Base-by-base conservation (phyloP, 768 basidiomycete species). In the Leucocoprinus birnbaumii region DNA sequence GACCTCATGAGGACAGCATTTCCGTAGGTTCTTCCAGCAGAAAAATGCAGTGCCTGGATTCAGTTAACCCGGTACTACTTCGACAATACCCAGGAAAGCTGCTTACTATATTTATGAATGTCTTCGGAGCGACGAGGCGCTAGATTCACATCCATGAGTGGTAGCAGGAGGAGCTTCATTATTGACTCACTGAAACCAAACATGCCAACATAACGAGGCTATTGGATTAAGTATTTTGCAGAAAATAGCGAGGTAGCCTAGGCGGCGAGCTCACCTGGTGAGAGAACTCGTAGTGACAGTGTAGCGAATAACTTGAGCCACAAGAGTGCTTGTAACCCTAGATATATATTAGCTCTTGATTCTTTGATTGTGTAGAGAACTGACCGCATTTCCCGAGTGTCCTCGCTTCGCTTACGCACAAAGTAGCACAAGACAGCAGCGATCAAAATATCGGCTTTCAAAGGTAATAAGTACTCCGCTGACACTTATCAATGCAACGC, bases 1-100 rank as follows among this genome's bases (percentile, higher is more conserved):
- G 14, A 61, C 60, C 58, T 61, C 1, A 59, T 58, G 9, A 63
- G 57, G n/a, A 63, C 44, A 13, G 58, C 56, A 31, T 61, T 63
- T 21, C 60, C 56, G 26, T 61, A 63, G 48, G 61, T 59, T 16
- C 62, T 57, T 3, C 62, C 62, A 13, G 60, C 46, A 13, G 62
- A 61, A 37, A 63, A 48, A 34, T 61, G 58, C 21, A 62, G 47
- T 3, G 57, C 59, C 62, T 62, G 48, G 16, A 9, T 5, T 24
- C 18, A 8, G 35, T 6, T 3, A 41, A 5, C 11, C 11, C n/a
- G 8, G 16, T 19, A 19, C n/a, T n/a, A n/a, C n/a, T 4, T 14
- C 18, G 7, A 19, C 16, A 41, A 19, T 16, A 16, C n/a, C n/a
- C n/a, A n/a, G n/a, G 14, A 16, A 41, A 14, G 16, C 4, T 16